These are phyloP conservation scores for Phoenix roebelenii DNA, from an alignment of 176 grass and related monocot genomes.

Conservation along the genomic window DNA sequence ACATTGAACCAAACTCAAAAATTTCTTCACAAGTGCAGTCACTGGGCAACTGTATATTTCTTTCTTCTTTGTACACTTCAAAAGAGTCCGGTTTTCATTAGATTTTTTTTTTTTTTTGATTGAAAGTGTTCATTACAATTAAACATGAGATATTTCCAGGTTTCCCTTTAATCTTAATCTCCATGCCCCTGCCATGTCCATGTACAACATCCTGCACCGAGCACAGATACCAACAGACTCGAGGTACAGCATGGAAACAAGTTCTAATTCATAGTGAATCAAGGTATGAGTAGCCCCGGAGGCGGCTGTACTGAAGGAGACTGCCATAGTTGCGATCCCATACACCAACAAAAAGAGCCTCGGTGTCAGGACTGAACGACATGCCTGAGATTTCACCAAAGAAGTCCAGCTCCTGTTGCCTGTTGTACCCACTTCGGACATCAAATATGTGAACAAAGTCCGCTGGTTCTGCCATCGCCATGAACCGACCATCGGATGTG, in stretches of 20 bases:
- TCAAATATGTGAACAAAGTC: constrained; percentile 77
- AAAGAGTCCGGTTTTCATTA: background rate
- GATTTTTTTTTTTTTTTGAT: too few species aligned
- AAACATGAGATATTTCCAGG: background rate
- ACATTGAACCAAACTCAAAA: background rate
- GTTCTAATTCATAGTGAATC: constrained; percentile 39
- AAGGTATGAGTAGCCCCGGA: constrained; percentile 45
- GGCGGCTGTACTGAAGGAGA: constrained; percentile 53
- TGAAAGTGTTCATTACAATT: background rate
- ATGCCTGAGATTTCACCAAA: constrained; percentile 71
- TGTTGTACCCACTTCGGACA: constrained; percentile 40
- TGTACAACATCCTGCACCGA: background rate
- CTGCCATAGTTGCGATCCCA: constrained; percentile 51
- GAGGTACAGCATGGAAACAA: too few species aligned
- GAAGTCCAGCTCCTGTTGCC: constrained; percentile 66
- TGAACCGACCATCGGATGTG: constrained; percentile 57
- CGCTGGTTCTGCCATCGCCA: constrained; percentile 60
- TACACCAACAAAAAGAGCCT: constrained; percentile 61
- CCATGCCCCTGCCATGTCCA: background rate
- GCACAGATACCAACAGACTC: too few species aligned
- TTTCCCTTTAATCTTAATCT: background rate
- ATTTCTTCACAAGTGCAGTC: background rate
- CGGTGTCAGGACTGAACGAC: constrained; percentile 68
- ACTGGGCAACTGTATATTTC: background rate
- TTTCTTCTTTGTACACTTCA: constrained; percentile 8